Percentiles rank a stretch among this genome's conserved stretches.
These are phyloP conservation scores for Nepenthes alata DNA, from an alignment of 179 eudicot genomes.

Conservation along the genomic window DNA sequence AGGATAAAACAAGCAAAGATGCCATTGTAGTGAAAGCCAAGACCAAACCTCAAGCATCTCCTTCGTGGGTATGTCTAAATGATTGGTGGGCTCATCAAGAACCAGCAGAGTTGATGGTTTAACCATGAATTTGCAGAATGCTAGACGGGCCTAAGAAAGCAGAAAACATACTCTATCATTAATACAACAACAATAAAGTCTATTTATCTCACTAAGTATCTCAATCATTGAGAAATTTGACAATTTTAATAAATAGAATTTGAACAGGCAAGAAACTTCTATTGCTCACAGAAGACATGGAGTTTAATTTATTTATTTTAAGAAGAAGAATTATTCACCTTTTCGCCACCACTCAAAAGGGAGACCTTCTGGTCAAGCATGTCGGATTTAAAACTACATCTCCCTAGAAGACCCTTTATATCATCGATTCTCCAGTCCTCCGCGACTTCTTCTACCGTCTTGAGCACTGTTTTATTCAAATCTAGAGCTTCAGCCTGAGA, in stretches of 20 bases:
- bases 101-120: slow-evolving; percentile 81
- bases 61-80: slow-evolving; percentile 90
- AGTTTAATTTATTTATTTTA: too few species aligned
- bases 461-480: slow-evolving; percentile 77
- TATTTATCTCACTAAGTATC: neutral
- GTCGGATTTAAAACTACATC: slow-evolving; percentile 86
- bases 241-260: too few species aligned
- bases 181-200: neutral
- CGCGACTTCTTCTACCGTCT: slow-evolving; percentile 89
- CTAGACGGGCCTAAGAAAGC: slow-evolving; percentile 62
- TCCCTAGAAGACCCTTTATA: slow-evolving; percentile 88
- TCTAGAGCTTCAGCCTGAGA: slow-evolving; percentile 88
- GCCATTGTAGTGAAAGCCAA: neutral
- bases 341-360: slow-evolving; percentile 94
- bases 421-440: slow-evolving; percentile 94
- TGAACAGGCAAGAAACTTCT: too few species aligned
- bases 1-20: neutral
- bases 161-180: neutral
- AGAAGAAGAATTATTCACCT: slow-evolving; percentile 27
- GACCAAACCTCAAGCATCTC: slow-evolving; percentile 94
- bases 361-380: slow-evolving; percentile 95
- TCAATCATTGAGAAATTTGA: too few species aligned
- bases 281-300: too few species aligned
- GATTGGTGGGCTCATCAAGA: slow-evolving; percentile 95
- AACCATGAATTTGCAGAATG: slow-evolving; percentile 98